A percentile compares a stretch with the other conserved stretches of the same genome.
Conservation (phyloP, 495 filamentous ascomycete species). For the Aspergillus asperescens region DNA sequence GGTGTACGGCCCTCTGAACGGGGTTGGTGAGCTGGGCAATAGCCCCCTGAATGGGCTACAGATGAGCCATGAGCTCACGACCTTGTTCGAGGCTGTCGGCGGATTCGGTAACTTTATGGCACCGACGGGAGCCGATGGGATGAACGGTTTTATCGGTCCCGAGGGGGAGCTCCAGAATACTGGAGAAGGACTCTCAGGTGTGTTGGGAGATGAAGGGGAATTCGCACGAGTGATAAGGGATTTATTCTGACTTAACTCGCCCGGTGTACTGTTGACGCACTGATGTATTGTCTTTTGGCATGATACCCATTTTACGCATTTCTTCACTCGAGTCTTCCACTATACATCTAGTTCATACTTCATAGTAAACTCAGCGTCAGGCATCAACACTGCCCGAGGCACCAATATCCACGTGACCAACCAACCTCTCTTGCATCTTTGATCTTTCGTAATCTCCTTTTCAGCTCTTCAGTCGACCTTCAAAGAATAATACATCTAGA, state of each 20-base stretch:
- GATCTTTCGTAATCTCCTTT: not conserved
- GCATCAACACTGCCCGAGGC: not conserved
- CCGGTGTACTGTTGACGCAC: not conserved
- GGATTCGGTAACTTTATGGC: slow-evolving; percentile 47
- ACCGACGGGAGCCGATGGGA: slow-evolving; percentile 31
- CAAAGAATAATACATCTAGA: no score
- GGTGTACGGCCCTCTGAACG: slow-evolving; percentile 45
- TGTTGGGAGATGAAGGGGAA: slow-evolving; percentile 59
- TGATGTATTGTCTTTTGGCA: not conserved
- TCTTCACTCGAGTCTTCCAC: not conserved
- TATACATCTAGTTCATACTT: not conserved
- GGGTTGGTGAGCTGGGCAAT: slow-evolving; percentile 47
- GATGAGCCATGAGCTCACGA: slow-evolving; percentile 60
- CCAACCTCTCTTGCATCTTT: slow-evolving; percentile 1
- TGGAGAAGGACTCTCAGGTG: slow-evolving; percentile 42
- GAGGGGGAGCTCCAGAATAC: slow-evolving; percentile 45
- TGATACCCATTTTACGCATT: not conserved
- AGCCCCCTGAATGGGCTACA: slow-evolving; percentile 58
- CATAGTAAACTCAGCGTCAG: not conserved
- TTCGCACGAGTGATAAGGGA: slow-evolving; percentile 58
- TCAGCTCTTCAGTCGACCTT: not conserved
- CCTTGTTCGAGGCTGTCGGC: slow-evolving; percentile 66
- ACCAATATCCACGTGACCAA: not conserved
- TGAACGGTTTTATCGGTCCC: slow-evolving; percentile 39
- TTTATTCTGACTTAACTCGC: slow-evolving; percentile 49